Percentiles rank a stretch among this genome's conserved stretches.
phyloP scores from a whole-genome alignment of 306 rosid genomes.

The Cercis canadensis region DNA sequence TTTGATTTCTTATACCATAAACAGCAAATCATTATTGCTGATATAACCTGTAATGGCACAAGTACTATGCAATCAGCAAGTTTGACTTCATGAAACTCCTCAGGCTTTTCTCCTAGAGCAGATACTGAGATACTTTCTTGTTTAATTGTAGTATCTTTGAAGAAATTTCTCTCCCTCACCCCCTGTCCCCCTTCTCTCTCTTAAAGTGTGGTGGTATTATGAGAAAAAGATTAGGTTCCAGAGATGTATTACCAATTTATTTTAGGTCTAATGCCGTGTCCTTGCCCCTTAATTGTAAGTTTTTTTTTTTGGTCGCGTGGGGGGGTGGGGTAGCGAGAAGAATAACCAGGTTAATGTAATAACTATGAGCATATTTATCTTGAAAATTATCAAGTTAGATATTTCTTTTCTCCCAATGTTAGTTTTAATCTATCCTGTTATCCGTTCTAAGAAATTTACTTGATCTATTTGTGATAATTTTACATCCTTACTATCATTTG shows the following conservation, averaged over 20 bases:
- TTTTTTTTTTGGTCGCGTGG: too few relatives aligned
- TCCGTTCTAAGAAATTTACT: neutral
- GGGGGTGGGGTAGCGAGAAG: neutral
- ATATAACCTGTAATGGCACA: neutral
- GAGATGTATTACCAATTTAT: neutral
- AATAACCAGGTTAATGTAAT: slow-evolving; percentile 1
- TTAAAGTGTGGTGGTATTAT: neutral
- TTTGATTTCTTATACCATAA: slow-evolving; percentile 11
- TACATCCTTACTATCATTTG: slow-evolving; percentile 17
- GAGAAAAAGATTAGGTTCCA: neutral
- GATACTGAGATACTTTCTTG: neutral
- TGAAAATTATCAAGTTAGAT: neutral
- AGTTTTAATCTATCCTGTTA: neutral
- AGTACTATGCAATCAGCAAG: neutral
- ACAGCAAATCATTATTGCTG: neutral
- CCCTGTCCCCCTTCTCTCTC: too few relatives aligned
- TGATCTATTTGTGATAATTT: slow-evolving; percentile 12
- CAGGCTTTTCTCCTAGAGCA: neutral
- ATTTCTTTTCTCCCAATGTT: neutral
- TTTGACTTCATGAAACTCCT: too few relatives aligned
- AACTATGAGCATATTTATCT: slow-evolving; percentile 7
- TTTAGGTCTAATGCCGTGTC: neutral
- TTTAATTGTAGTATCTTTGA: neutral
- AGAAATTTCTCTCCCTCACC: neutral
- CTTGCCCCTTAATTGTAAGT: neutral